Evolutionary conservation across 2,329 filamentous ascomycete genomes (phyloP), one percentile per base, ranked within the genome.

Genomic region (Hymenotorrendiella dingleyae): DNA sequence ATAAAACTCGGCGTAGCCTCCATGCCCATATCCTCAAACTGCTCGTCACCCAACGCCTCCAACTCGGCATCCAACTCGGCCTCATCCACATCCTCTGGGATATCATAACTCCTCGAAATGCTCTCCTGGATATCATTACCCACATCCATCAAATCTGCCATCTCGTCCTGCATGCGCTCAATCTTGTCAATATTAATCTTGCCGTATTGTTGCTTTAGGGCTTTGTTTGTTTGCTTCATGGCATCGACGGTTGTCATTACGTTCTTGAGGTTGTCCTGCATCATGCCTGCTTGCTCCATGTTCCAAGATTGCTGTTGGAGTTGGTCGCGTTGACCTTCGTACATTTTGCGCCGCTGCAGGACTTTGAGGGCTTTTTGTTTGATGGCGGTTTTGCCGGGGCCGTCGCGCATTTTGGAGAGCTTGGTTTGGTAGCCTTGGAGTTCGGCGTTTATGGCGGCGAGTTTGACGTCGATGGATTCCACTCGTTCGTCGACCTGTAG

Each of bases 111-210:
- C 51, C 93, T 69, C 47, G 85, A 84, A 44, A 98, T 84, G 53
- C 85, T 90, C 69, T 97, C 93, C 67, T 98, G 89, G 46, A 98
- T 98, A 66, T 98, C 93, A 65, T 97, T 97, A 3, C 93, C 91
- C 48, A 96, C 83, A 61, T 98, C 93, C 79, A 98, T 86, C 57
- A 98, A 65, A 67, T 98, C 93, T 5, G 90, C 90, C 93, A 98
- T 97, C 69, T 98, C 91, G 63, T 98, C 93, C 76, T 98, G 91
- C 74, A 98, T 78, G 54, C 84, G 76, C 74, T 98, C 93, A 57
- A 98, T 97, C 74, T 94, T 89, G 67, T 97, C 93, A 42, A 98
- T 84, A 60, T 98, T 85, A 53, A 98, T 86, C 72, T 96, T 96
- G 56, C 91, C 91, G 62, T 97, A 97, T 72, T 97, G 91, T 65